A percentile compares a stretch with the other conserved stretches of the same genome.
Conservation (phyloP, 306 rosid genomes). For the Cajanus cajan region DNA sequence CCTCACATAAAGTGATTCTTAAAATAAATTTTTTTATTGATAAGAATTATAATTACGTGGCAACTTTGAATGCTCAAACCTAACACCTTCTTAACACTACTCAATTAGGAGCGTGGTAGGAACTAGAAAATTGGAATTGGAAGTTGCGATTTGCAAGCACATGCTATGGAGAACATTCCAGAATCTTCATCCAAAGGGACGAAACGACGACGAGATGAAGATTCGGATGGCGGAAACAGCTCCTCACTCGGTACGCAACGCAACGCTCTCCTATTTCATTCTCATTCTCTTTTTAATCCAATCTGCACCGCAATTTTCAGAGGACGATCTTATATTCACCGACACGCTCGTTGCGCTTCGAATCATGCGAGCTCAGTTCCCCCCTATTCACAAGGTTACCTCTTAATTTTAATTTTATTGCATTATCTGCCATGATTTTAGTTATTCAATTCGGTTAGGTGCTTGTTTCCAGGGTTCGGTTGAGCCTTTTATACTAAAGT, state of each 20-base stretch:
- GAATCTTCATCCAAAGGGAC: conserved; percentile 48
- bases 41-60: no score
- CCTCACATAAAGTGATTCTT: no score
- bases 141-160: neutral
- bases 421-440: neutral
- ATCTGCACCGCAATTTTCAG: conserved; percentile 41
- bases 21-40: no score
- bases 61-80: no score
- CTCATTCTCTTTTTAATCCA: neutral
- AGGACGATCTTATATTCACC: conserved; percentile 66
- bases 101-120: neutral
- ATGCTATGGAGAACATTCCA: conserved; percentile 35
- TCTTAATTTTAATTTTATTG: neutral
- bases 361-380: conserved; percentile 94
- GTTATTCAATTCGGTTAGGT: neutral
- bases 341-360: conserved; percentile 89
- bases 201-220: conserved; percentile 46
- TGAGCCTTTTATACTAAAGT: conserved; percentile 78
- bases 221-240: conserved; percentile 24
- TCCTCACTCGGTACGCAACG: conserved; percentile 40
- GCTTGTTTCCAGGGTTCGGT: conserved; percentile 57
- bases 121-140: neutral
- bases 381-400: conserved; percentile 55
- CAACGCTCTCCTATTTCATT: neutral
- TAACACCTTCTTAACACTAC: no score